phyloP scores from a whole-genome alignment of 176 grass and related monocot species.

The Oryza coarctata region DNA sequence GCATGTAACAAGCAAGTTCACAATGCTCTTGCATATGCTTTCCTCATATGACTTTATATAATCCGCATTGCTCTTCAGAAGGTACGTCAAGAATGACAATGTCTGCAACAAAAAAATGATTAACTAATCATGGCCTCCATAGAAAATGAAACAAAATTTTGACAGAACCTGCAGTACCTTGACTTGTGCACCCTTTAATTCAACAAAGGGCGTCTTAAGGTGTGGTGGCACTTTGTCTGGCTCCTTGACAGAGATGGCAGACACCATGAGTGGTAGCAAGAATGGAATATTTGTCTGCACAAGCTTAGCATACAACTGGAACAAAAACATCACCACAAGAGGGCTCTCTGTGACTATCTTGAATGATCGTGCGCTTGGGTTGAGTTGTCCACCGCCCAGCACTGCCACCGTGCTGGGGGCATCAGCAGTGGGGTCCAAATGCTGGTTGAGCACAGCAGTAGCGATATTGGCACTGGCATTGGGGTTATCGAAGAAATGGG shows the following conservation, averaged over 20 bases:
- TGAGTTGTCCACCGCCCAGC: conserved; percentile 67
- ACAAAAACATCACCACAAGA: conserved; percentile 98
- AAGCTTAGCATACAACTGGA: conserved; percentile 93
- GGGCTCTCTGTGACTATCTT: conserved; percentile 97
- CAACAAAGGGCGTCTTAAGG: conserved; percentile 78
- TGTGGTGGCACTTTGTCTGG: conserved; percentile 78
- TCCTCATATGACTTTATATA: conserved; percentile 92
- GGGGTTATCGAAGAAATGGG: conserved; percentile 70
- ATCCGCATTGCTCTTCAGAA: conserved; percentile 96
- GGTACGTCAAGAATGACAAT: conserved; percentile 84
- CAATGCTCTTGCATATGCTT: conserved; percentile 99
- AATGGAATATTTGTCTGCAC: conserved; percentile 94
- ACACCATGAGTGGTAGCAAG: conserved; percentile 89
- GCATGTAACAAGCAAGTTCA: conserved; percentile 96
- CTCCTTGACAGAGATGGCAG: conserved; percentile 77
- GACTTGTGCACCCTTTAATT: conserved; percentile 94
- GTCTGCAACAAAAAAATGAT: conserved; percentile 65
- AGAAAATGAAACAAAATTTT: conserved; percentile 22
- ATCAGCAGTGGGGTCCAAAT: conserved; percentile 56
- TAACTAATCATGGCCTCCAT: conserved; percentile 17
- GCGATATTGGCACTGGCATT: conserved; percentile 38
- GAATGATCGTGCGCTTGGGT: conserved; percentile 90
- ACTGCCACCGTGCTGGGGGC: conserved; percentile 32
- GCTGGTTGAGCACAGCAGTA: conserved; percentile 31
- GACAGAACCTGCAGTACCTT: conserved; percentile 51